phyloP scores from a whole-genome alignment of 495 filamentous ascomycete genomes.

The Poronia punctata region DNA sequence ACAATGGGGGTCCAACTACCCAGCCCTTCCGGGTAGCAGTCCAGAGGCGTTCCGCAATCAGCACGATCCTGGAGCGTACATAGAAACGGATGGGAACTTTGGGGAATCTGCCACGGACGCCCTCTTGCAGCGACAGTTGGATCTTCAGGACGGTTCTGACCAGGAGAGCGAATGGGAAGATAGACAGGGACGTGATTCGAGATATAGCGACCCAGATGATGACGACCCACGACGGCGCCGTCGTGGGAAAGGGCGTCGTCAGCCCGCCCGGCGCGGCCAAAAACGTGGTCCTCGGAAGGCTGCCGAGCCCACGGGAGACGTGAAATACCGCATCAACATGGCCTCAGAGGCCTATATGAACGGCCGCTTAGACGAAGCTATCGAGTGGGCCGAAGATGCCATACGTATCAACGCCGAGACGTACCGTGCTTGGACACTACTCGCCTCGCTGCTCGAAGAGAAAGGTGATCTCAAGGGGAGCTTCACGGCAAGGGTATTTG shows the following conservation, averaged over 20 bases:
- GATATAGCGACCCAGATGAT: not conserved
- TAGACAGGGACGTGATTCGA: not conserved
- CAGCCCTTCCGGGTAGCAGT: too few species aligned
- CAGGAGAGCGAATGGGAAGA: conserved; percentile 9
- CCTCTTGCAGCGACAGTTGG: conserved; percentile 8
- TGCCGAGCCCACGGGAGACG: conserved; percentile 64
- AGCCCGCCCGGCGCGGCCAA: conserved; percentile 12
- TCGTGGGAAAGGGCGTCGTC: conserved; percentile 2
- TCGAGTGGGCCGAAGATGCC: conserved; percentile 56
- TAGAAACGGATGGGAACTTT: not conserved
- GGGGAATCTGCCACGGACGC: conserved; percentile 6
- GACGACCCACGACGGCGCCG: conserved; percentile 7
- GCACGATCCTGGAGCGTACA: not conserved
- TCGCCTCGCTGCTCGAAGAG: conserved; percentile 65
- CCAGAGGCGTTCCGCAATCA: not conserved
- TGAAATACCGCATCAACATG: conserved; percentile 62
- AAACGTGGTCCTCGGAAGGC: conserved; percentile 62
- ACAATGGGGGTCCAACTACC: too few species aligned
- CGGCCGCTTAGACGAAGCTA: conserved; percentile 56
- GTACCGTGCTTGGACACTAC: conserved; percentile 65
- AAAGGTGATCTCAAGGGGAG: conserved; percentile 62
- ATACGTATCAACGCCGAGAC: conserved; percentile 81
- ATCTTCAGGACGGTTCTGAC: conserved; percentile 2
- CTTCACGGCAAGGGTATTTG: conserved; percentile 58
- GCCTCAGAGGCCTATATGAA: conserved; percentile 66